Base-by-base conservation (phyloP, 2,329 filamentous ascomycete genomes). In the Apiospora saccharicola region DNA sequence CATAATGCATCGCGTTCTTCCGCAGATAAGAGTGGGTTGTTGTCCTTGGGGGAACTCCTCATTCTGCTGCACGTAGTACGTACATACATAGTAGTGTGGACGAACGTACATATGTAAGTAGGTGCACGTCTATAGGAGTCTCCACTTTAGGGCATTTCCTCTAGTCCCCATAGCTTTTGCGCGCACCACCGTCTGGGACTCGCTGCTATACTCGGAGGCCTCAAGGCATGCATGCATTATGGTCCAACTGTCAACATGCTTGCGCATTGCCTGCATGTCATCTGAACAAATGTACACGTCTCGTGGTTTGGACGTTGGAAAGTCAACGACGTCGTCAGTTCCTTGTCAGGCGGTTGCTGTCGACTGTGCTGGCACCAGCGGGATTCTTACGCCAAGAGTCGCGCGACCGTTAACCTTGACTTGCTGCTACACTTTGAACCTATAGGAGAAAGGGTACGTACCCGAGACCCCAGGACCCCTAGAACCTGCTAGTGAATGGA, bases 401-500 rank as follows among this genome's bases (percentile, higher is more conserved):
- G 26, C 4, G 26, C 26, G 4, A 30, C 26, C 26, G 26, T 30
- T 10, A 10, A 41, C 37, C 37, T 41, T 41, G 37, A 41, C 37
- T 41, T 41, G 37, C 37, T 61, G 16, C 44, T 47, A 22, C 12
- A 44, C 37, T 8, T 44, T 44, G 16, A 64, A 64, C 57, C 57
- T 64, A 41, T 64, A 64, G 34, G 30, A 64, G 57, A 34, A 64
- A 64, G 30, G 34, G 34, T 22, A 64, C 19, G 34, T 22, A 64
- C 19, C 57, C 57, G 34, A 61, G 53, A 7, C 16, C 30, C 30
- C 53, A 61, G 30, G 53, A 37, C 53, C 53, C 30, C 30, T 61
- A 61, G 8, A 34, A 61, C 30, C 30, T 37, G 16, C 53, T 61
- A 61, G 22, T 3, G 8, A 22, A 7, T 47, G 16, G 37, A 2